Conservation (phyloP, 768 basidiomycete species). For the Fomitopsis serialis region DNA sequence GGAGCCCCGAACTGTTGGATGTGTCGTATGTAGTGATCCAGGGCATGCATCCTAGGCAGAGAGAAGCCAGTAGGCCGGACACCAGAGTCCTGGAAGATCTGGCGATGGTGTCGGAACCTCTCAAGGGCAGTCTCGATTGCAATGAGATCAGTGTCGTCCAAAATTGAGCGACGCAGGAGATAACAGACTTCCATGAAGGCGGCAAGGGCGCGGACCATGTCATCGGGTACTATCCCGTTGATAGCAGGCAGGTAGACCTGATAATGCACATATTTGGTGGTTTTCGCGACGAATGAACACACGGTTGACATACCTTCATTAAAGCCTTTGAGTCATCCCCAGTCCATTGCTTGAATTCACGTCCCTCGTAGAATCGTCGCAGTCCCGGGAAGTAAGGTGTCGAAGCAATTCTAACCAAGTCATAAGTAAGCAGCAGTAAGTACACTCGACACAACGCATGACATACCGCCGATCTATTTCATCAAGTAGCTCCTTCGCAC, state of each 20-base stretch:
- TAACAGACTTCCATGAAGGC: constrained; percentile 26
- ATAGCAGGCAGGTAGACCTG: constrained; percentile 22
- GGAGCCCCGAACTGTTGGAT: constrained; percentile 12
- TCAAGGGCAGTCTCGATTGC: not conserved
- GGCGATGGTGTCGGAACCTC: not conserved
- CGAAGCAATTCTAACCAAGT: constrained; percentile 12
- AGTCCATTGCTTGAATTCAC: constrained; percentile 24
- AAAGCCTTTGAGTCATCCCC: constrained; percentile 23
- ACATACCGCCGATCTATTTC: constrained; percentile 14
- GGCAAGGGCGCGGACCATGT: constrained; percentile 10
- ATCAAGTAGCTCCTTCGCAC: constrained; percentile 3
- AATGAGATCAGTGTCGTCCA: not conserved
- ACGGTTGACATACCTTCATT: constrained; percentile 27
- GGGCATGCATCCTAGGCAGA: constrained; percentile 12
- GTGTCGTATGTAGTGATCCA: constrained; percentile 6
- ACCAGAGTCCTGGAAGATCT: constrained; percentile 3
- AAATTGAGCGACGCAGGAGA: constrained; percentile 1
- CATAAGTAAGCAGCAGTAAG: not conserved
- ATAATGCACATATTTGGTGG: no score
- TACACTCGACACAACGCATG: not conserved
- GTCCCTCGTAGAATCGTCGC: constrained; percentile 16
- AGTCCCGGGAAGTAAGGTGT: constrained; percentile 16
- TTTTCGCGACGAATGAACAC: no score
- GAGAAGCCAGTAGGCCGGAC: constrained; percentile 8
- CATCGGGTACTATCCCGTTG: constrained; percentile 9